Conservation (phyloP, 768 basidiomycete genomes). For the Candolleomyces efflorescens region DNA sequence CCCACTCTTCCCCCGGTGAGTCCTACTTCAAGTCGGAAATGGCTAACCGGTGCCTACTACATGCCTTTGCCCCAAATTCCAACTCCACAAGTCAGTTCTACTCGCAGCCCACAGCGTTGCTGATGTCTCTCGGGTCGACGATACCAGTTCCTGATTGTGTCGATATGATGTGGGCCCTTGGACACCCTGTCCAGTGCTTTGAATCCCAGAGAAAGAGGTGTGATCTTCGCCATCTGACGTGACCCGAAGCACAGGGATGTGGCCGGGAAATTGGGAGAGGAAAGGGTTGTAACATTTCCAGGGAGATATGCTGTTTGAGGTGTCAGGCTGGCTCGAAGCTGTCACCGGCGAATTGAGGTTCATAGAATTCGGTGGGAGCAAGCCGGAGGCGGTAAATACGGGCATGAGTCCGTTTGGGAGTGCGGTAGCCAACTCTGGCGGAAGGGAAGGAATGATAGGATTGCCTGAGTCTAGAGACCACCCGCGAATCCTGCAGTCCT, state of each 20-base stretch:
- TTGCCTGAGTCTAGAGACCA: slow-evolving; percentile 65
- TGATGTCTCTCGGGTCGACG: too few species aligned
- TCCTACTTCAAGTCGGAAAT: too few species aligned
- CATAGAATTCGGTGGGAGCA: too few species aligned
- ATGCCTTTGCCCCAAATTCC: slow-evolving; percentile 39
- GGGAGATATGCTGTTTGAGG: neutral
- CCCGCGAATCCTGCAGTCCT: slow-evolving; percentile 57
- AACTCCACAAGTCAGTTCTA: slow-evolving; percentile 42
- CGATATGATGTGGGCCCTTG: too few species aligned
- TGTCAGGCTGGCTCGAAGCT: neutral
- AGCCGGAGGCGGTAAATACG: slow-evolving; percentile 66
- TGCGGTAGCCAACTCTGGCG: neutral
- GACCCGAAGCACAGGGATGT: slow-evolving; percentile 47
- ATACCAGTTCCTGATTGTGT: too few species aligned
- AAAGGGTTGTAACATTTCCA: slow-evolving; percentile 25
- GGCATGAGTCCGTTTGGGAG: neutral
- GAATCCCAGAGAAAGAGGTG: neutral
- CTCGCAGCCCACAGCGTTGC: slow-evolving; percentile 52
- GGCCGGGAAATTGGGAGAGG: slow-evolving; percentile 27
- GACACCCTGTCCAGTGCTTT: neutral
- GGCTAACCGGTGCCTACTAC: neutral
- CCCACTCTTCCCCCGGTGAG: too few species aligned
- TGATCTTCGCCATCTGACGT: slow-evolving; percentile 19
- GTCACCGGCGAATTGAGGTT: neutral
- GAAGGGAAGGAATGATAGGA: slow-evolving; percentile 22